Conservation (phyloP, 306 rosid genomes). For the Glycine tomentella region DNA sequence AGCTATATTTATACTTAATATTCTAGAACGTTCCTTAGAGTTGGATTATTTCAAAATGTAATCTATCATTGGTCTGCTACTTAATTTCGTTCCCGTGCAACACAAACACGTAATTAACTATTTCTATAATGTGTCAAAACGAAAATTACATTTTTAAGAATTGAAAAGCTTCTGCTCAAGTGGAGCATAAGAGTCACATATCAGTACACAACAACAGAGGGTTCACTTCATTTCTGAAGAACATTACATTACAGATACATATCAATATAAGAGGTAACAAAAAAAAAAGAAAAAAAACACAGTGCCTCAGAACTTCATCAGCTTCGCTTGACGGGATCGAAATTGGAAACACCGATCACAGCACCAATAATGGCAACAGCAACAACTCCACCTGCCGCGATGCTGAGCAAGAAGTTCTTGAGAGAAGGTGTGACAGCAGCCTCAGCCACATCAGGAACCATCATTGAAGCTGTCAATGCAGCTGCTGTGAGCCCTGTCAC, state of each 20-base stretch:
- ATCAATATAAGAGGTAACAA: neutral
- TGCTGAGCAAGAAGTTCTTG: constrained; percentile 94
- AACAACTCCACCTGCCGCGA: constrained; percentile 85
- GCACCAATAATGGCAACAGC: constrained; percentile 66
- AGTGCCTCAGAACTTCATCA: constrained; percentile 48
- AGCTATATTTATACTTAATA: constrained; percentile 14
- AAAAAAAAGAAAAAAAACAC: neutral
- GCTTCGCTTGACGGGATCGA: constrained; percentile 89
- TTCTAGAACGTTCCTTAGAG: neutral
- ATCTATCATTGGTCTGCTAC: constrained; percentile 12
- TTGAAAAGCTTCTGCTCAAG: constrained; percentile 44
- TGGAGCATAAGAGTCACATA: constrained; percentile 50
- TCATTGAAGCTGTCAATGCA: constrained; percentile 74
- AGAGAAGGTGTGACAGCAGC: constrained; percentile 91
- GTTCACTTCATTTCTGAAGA: constrained; percentile 48
- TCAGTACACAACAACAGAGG: constrained; percentile 49
- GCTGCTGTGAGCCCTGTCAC: constrained; percentile 72
- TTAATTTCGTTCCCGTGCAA: constrained; percentile 30
- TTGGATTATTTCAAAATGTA: constrained; percentile 21
- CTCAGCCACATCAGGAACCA: constrained; percentile 84
- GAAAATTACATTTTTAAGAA: constrained; percentile 40
- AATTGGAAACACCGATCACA: constrained; percentile 88
- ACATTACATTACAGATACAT: constrained; percentile 48
- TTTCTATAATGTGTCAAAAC: neutral
- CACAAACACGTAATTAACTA: constrained; percentile 33